Evolutionary conservation across 202 grass and related monocot genomes (phyloP).

Genomic region (Alloteropsis angusta): DNA sequence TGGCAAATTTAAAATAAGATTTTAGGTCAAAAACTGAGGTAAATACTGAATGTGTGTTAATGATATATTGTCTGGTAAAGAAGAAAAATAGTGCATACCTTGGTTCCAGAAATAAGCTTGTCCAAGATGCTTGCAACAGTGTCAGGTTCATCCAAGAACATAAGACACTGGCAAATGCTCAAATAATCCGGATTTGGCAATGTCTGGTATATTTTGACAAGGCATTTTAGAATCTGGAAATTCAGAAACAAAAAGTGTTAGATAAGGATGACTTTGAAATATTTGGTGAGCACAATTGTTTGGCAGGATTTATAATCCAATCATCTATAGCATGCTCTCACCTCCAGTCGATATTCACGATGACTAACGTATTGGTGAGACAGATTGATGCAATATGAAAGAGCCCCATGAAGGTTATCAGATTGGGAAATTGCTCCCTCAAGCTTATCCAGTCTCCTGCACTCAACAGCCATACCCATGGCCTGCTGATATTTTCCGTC

Average conservation of each 20-base stretch:
- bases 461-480: constrained; percentile 92
- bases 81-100: constrained; percentile 33
- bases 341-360: constrained; percentile 70
- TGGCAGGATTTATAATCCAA: neutral
- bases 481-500: constrained; percentile 93
- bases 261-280: neutral
- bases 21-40: neutral
- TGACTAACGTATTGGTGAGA: constrained; percentile 69
- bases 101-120: constrained; percentile 51
- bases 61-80: neutral
- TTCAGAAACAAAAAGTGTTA: neutral
- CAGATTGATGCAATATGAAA: constrained; percentile 72
- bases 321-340: constrained; percentile 19
- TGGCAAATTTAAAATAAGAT: constrained; percentile 33
- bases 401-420: constrained; percentile 54
- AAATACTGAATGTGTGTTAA: neutral
- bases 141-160: constrained; percentile 73
- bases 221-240: constrained; percentile 27
- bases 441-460: constrained; percentile 73
- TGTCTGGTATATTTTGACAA: constrained; percentile 32
- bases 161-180: constrained; percentile 59
- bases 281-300: neutral
- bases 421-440: constrained; percentile 50
- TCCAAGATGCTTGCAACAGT: constrained; percentile 66
- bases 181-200: constrained; percentile 27